Evolutionary conservation across 169 alveolate genomes (phyloP), one percentile per base, ranked within the genome.

Genomic region (Cryptosporidium ryanae): DNA sequence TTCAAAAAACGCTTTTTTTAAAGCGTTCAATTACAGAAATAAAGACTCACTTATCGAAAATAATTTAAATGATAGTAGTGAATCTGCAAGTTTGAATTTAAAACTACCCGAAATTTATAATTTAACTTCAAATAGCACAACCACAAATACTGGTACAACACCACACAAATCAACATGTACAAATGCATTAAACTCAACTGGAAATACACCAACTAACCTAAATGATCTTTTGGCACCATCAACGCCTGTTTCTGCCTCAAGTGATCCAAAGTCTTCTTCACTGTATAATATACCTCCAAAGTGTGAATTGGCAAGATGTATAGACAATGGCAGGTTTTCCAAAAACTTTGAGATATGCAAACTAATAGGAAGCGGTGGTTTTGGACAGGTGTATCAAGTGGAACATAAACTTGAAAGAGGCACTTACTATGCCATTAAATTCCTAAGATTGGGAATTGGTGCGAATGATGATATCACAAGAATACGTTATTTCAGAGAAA

Each of bases 291-390:
- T 76, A 25, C 87, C 87, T n/a, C 63, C 61, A 32, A 29, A 55
- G 13, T 76, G 76, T 4, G 87, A 76, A 4, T 65, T 76, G 6
- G 76, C 87, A 1, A 55, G 87, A n/a, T 76, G 87, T 38, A 76
- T 76, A 8, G 97, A 95, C 61, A 95, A 95, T 70, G 97, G 97
- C 1, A 48, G 96, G 48, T 95, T 95, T 67, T 89, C 92, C 57
- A 71, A 96, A 61, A 95, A 96, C 10, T 95, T 95, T 54, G 93
- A 84, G 81, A 90, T 93, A 82, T 91, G 91, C 46, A 90, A 93
- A 64, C 83, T 95, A n/a, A 91, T 94, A 15, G 97, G 97, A 12
- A 93, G 94, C 65, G 97, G 97, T 2, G 97, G 97, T 25, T 95
- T 95, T 82, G 97, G 97, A 17, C 91, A 95, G 4, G 97, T 95